A percentile compares a stretch with the other conserved stretches of the same genome.
Conservation (phyloP, 176 grass and related monocot genomes). For the Leersia perrieri region DNA sequence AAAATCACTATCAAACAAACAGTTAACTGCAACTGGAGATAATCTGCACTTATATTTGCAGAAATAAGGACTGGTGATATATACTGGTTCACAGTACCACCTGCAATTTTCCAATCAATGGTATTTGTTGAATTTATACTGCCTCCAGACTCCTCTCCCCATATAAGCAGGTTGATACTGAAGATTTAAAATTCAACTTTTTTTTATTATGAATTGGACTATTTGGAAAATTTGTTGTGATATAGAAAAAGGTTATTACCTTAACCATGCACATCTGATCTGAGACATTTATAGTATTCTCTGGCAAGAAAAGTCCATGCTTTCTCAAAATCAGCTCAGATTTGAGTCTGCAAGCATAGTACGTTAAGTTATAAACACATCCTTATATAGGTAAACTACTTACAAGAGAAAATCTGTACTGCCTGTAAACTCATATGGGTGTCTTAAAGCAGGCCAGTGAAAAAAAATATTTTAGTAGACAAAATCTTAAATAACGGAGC, state of each 20-base stretch:
- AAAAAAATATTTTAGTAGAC: not conserved
- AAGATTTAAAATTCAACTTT: not conserved
- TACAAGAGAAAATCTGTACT: constrained; percentile 17
- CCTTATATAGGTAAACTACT: constrained; percentile 1
- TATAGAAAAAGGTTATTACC: constrained; percentile 14
- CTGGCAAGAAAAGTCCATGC: not conserved
- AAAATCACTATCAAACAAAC: not conserved
- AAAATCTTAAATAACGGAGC: constrained; percentile 4
- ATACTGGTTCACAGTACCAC: not conserved
- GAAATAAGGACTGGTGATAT: constrained; percentile 19
- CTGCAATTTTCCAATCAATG: not conserved
- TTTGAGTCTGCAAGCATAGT: constrained; percentile 21
- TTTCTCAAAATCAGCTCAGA: constrained; percentile 1
- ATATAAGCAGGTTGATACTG: not conserved
- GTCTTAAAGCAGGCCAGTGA: not conserved
- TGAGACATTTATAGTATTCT: too few species aligned
- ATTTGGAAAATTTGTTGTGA: constrained; percentile 3
- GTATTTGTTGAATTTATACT: not conserved
- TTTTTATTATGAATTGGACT: not conserved
- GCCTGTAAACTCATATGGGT: not conserved
- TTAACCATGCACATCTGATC: constrained; percentile 7
- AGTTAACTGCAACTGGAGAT: constrained; percentile 20
- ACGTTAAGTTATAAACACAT: constrained; percentile 20
- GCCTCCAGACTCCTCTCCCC: not conserved
- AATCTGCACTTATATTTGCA: not conserved